Conservation (phyloP, 352 stramenopile species). For the Halophytophthora polymorphica region DNA sequence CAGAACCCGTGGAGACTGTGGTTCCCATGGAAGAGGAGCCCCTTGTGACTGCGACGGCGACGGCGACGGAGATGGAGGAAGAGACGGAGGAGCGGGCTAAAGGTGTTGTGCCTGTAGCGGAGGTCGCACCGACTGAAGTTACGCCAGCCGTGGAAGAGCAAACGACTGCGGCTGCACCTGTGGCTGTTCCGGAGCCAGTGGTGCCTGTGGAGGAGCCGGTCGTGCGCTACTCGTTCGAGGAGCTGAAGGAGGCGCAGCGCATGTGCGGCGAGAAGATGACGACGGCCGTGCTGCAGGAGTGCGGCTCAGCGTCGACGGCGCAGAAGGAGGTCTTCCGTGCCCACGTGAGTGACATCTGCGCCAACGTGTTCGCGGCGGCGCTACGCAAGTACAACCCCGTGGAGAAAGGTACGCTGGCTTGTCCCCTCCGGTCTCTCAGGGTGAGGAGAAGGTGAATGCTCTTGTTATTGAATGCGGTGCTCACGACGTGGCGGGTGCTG, state of each 20-base stretch:
- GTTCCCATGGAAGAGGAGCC: slow-evolving; percentile 2
- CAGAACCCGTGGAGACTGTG: slow-evolving; percentile 1
- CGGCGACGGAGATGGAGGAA: too few relatives aligned
- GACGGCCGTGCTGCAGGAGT: slow-evolving; percentile 43
- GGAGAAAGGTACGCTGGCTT: slow-evolving; percentile 36
- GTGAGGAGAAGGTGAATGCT: not conserved
- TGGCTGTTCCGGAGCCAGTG: not conserved
- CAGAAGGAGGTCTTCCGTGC: slow-evolving; percentile 76
- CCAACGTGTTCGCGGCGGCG: slow-evolving; percentile 63
- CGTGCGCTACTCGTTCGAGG: slow-evolving; percentile 65
- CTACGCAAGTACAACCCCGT: slow-evolving; percentile 71
- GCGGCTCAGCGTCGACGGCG: slow-evolving; percentile 41
- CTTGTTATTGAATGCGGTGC: not conserved
- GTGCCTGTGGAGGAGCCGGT: slow-evolving; percentile 2
- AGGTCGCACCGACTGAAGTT: too few relatives aligned
- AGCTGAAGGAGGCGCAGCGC: slow-evolving; percentile 76
- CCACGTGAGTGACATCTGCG: slow-evolving; percentile 72
- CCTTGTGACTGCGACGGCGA: not conserved
- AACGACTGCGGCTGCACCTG: not conserved
- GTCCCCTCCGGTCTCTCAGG: not conserved
- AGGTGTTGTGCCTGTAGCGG: too few relatives aligned
- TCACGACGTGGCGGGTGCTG: not conserved
- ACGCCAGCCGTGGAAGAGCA: too few relatives aligned
- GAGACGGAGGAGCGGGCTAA: not conserved
- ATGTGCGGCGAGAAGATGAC: slow-evolving; percentile 59